These are phyloP conservation scores for Fusarium pininemorale DNA, from an alignment of 2,329 filamentous ascomycete genomes.

Conservation along the genomic window DNA sequence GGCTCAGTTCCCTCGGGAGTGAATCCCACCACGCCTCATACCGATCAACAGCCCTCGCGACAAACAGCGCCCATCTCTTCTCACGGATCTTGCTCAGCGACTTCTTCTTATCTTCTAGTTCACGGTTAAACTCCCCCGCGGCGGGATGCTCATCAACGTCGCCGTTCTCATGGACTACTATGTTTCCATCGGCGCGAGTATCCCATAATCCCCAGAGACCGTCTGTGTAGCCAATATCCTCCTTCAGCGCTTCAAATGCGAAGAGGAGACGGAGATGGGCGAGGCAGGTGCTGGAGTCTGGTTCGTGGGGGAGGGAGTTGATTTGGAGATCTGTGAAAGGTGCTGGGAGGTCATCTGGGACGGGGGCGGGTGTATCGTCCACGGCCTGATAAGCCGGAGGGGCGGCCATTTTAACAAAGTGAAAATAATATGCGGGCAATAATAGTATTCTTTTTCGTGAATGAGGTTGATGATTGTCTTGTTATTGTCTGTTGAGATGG, in stretches of 20 bases:
- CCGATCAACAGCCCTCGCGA: slow-evolving; percentile 69
- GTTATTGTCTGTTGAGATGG: not conserved
- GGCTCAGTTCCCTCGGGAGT: not conserved
- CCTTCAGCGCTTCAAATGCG: slow-evolving; percentile 68
- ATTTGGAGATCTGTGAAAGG: slow-evolving; percentile 29
- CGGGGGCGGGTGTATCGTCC: not conserved
- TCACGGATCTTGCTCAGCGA: slow-evolving; percentile 63
- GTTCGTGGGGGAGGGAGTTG: slow-evolving; percentile 3
- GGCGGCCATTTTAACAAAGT: not conserved
- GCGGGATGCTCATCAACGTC: slow-evolving; percentile 13
- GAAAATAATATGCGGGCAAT: not conserved
- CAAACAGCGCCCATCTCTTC: slow-evolving; percentile 74
- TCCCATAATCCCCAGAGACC: slow-evolving; percentile 69
- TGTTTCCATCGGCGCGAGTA: slow-evolving; percentile 43
- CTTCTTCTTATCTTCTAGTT: slow-evolving; percentile 35
- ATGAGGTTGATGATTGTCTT: not conserved
- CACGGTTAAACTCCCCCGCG: slow-evolving; percentile 20
- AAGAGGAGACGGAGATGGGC: slow-evolving; percentile 73
- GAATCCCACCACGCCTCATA: slow-evolving; percentile 68
- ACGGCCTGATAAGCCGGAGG: slow-evolving; percentile 25
- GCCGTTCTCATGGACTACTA: slow-evolving; percentile 11
- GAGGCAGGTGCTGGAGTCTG: slow-evolving; percentile 32
- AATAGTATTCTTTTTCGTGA: not conserved
- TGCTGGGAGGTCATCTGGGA: slow-evolving; percentile 5
- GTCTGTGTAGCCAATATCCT: slow-evolving; percentile 66